Conservation (phyloP, 2,329 filamentous ascomycete genomes). For the Trichoderma aggressivum region DNA sequence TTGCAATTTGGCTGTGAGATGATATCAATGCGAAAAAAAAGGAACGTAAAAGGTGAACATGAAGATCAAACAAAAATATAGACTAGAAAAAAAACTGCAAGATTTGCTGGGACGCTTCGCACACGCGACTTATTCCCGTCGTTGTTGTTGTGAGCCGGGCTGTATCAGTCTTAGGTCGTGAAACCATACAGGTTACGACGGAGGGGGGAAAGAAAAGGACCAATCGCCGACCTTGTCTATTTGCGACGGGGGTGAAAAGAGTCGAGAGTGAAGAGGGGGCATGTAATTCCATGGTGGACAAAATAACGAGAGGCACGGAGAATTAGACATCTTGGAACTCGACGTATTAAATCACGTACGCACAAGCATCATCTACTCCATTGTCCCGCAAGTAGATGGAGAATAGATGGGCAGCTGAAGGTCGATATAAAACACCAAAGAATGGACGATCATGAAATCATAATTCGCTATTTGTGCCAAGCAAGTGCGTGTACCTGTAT, state of each 20-base stretch:
- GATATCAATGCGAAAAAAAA: background rate
- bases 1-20: background rate
- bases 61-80: background rate
- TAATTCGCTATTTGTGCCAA: background rate
- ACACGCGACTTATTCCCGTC: background rate
- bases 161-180: background rate
- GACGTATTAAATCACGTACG: too few species aligned
- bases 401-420: background rate
- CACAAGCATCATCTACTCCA: background rate
- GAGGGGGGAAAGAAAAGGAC: background rate
- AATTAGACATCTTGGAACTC: too few species aligned
- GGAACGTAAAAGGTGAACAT: background rate
- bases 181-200: background rate
- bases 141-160: background rate
- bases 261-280: background rate
- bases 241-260: background rate
- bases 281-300: background rate
- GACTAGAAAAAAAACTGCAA: background rate
- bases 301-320: background rate
- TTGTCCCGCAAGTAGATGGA: background rate
- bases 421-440: background rate
- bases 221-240: background rate
- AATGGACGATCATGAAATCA: background rate
- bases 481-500: too few species aligned
- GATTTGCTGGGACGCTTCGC: background rate